Evolutionary conservation across 257 asterid genomes (phyloP).

Genomic region (Petunia axillaris): DNA sequence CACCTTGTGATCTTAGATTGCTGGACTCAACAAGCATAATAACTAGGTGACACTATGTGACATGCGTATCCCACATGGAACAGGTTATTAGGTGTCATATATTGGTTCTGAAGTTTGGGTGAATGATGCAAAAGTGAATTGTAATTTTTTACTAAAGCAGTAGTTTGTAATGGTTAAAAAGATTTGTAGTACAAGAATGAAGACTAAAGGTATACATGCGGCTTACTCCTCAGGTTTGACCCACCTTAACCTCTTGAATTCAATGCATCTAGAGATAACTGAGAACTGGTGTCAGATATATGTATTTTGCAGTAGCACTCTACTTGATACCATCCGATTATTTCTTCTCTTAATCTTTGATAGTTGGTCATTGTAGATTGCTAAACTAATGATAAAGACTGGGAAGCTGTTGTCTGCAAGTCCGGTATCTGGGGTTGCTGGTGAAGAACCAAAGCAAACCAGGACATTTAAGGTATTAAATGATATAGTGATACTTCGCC

Average conservation of each 20-base stretch:
- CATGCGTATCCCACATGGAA: not conserved
- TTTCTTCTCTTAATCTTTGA: not conserved
- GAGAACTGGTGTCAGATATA: conserved; percentile 2
- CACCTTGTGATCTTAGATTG: conserved; percentile 2
- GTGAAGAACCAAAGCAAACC: conserved; percentile 61
- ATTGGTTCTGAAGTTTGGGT: conserved; percentile 9
- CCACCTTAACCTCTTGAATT: not conserved
- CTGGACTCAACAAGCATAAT: not conserved
- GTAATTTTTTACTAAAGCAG: not conserved
- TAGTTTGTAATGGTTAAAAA: conserved; percentile 15
- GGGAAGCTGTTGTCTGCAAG: conserved; percentile 68
- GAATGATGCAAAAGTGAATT: conserved; percentile 21
- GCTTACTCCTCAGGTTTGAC: conserved; percentile 1
- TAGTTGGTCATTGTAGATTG: conserved; percentile 77
- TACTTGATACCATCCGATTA: not conserved
- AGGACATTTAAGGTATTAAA: conserved; percentile 67
- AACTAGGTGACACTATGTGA: not conserved
- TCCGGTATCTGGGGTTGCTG: conserved; percentile 46
- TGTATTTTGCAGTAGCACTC: not conserved
- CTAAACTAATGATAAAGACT: conserved; percentile 70
- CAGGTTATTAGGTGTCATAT: conserved; percentile 10
- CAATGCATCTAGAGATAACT: not conserved
- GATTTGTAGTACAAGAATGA: conserved; percentile 17
- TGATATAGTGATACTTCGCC: not conserved
- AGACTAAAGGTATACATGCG: not conserved